These are phyloP conservation scores for Fusarium graminum DNA, from an alignment of 2,329 filamentous ascomycete genomes.

Conservation along the genomic window DNA sequence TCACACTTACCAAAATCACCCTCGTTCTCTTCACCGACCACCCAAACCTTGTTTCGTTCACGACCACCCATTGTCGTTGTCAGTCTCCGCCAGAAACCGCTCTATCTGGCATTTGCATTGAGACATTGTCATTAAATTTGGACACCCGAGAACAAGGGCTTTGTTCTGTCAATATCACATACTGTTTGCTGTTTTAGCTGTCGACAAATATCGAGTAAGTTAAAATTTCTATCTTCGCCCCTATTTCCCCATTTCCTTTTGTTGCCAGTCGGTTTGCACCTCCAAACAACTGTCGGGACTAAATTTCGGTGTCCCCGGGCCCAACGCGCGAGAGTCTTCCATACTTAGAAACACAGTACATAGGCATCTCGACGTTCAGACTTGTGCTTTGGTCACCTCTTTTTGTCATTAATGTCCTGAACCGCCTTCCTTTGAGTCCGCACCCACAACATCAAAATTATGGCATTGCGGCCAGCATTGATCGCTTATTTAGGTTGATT, in stretches of 20 bases:
- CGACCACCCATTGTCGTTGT: conserved; percentile 15
- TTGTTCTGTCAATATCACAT: conserved; percentile 54
- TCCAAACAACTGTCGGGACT: conserved; percentile 10
- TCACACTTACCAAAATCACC: conserved; percentile 16
- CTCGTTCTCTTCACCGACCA: conserved; percentile 22
- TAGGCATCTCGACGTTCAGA: not conserved
- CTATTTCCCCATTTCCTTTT: conserved; percentile 8
- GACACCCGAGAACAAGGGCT: conserved; percentile 40
- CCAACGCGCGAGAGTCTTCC: too few relatives aligned
- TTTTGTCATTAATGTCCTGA: not conserved
- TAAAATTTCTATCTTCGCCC: conserved; percentile 9
- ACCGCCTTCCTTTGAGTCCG: conserved; percentile 1
- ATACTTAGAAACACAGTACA: not conserved
- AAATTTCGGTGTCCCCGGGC: too few relatives aligned
- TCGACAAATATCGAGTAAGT: conserved; percentile 52
- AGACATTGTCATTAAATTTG: conserved; percentile 35
- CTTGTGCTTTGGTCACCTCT: not conserved
- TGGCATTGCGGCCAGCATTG: not conserved
- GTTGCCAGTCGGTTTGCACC: not conserved
- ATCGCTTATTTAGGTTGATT: conserved; percentile 46
- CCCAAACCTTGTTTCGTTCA: conserved; percentile 12
- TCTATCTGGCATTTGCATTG: conserved; percentile 26
- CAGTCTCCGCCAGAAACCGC: conserved; percentile 24
- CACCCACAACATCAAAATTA: not conserved
- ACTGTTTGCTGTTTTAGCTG: conserved; percentile 54